Evolutionary conservation across 164 flowering plant species (phyloP).

Genomic region (Tetracentron sinense): DNA sequence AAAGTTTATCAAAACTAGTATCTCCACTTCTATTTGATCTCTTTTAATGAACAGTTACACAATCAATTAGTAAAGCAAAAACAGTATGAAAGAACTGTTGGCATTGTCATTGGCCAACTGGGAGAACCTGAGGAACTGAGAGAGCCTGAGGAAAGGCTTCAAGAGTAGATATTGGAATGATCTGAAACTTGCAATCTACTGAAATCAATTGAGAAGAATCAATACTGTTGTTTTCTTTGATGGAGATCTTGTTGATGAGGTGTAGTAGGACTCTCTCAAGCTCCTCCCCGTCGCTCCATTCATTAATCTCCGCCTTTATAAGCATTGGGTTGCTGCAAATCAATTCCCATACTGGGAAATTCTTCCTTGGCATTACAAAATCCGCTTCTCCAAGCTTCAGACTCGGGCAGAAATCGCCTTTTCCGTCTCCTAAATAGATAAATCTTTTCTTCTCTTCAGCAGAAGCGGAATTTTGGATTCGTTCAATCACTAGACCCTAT

Average conservation of each 20-base stretch:
- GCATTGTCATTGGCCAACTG: no score
- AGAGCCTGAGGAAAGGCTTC: slow-evolving; percentile 20
- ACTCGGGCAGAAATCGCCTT: slow-evolving; percentile 72
- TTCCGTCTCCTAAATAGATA: slow-evolving; percentile 82
- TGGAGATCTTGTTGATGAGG: slow-evolving; percentile 20
- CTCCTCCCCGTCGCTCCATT: slow-evolving; percentile 68
- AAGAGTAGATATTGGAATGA: slow-evolving; percentile 10
- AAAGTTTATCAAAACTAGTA: no score
- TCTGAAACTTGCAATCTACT: slow-evolving; percentile 21
- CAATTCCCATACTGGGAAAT: slow-evolving; percentile 67
- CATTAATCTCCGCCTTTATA: slow-evolving; percentile 54
- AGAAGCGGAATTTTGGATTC: slow-evolving; percentile 34
- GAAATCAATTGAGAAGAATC: slow-evolving; percentile 2
- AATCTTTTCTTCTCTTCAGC: slow-evolving; percentile 38
- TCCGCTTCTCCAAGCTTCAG: slow-evolving; percentile 50
- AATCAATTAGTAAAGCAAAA: no score
- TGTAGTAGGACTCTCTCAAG: slow-evolving; percentile 34
- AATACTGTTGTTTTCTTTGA: slow-evolving; percentile 2
- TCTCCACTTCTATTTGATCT: no score
- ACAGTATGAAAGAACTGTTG: no score
- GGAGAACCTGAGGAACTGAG: slow-evolving; percentile 21
- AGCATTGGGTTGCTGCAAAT: slow-evolving; percentile 38
- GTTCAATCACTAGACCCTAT: slow-evolving; percentile 56
- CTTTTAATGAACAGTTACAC: no score
- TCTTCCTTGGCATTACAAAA: slow-evolving; percentile 68